phyloP scores from a whole-genome alignment of 163 green algal genomes.

The Volvox carteri region DNA sequence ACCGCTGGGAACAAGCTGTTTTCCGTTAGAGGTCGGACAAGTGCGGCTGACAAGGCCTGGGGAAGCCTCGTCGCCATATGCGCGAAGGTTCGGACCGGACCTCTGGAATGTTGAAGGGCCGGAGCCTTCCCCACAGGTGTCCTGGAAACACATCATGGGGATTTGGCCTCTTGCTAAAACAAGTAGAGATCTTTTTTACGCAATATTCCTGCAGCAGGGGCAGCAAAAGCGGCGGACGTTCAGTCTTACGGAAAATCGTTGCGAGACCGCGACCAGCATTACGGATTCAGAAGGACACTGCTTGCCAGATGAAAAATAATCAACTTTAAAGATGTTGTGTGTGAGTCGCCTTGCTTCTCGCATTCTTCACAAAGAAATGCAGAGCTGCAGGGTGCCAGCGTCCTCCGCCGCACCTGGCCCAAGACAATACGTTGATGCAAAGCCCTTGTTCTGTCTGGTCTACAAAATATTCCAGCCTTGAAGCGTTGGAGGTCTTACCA shows the following conservation, averaged over 20 bases:
- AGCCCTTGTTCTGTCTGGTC: too few relatives aligned
- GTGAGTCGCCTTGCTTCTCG: too few relatives aligned
- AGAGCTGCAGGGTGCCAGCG: too few relatives aligned
- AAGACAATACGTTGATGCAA: too few relatives aligned
- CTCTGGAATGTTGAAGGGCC: background rate
- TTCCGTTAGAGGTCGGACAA: background rate
- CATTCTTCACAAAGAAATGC: too few relatives aligned
- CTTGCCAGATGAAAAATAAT: too few relatives aligned
- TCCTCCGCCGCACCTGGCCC: too few relatives aligned
- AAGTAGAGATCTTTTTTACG: too few relatives aligned
- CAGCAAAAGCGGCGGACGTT: background rate
- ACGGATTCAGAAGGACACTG: too few relatives aligned
- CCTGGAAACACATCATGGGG: background rate
- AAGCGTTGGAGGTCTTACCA: too few relatives aligned
- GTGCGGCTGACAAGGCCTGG: background rate
- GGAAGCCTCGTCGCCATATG: background rate
- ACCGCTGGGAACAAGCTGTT: background rate
- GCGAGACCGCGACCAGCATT: background rate
- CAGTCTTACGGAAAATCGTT: background rate
- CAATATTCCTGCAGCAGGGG: background rate
- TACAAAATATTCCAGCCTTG: too few relatives aligned
- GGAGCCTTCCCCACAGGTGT: background rate
- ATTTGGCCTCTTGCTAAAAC: background rate
- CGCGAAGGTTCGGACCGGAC: background rate
- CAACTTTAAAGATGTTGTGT: too few relatives aligned